A percentile compares a stretch with the other conserved stretches of the same genome.
phyloP scores from a whole-genome alignment of 192 early-diverging fungal species.

The Backusella liffmaniae region DNA sequence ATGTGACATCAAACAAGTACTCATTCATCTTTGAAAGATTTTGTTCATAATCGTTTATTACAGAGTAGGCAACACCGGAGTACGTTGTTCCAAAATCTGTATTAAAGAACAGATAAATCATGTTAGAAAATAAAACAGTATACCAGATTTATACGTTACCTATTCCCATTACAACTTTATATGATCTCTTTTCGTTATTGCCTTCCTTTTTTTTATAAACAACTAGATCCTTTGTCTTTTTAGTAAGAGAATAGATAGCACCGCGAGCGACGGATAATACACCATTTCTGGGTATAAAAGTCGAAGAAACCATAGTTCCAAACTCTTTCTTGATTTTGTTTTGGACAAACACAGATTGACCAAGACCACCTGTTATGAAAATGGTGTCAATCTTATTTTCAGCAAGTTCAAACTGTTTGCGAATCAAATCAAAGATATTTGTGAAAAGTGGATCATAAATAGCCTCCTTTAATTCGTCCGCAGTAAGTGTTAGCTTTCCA shows the following conservation, averaged over 20 bases:
- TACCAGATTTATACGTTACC: neutral
- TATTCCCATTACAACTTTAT: neutral
- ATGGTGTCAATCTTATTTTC: conserved; percentile 36
- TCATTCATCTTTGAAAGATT: neutral
- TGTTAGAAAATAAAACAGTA: neutral
- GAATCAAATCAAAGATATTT: conserved; percentile 38
- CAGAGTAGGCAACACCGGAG: neutral
- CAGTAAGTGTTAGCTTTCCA: conserved; percentile 34
- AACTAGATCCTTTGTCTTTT: neutral
- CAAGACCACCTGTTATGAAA: conserved; percentile 58
- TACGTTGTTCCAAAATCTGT: neutral
- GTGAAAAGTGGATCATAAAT: conserved; percentile 47
- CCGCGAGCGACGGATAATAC: neutral
- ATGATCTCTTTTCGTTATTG: neutral
- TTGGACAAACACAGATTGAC: conserved; percentile 31
- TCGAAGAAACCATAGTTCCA: neutral
- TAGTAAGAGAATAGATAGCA: neutral
- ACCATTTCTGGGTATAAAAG: neutral
- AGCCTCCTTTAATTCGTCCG: conserved; percentile 35
- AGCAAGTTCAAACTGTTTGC: conserved; percentile 37
- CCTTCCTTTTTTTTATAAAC: neutral
- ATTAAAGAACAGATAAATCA: neutral
- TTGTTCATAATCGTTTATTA: neutral
- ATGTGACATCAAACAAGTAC: neutral
- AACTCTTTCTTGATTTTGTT: neutral